Evolutionary conservation across 352 stramenopile species (phyloP), one percentile per base, ranked within the genome.

Genomic region (Phytophthora ramorum): DNA sequence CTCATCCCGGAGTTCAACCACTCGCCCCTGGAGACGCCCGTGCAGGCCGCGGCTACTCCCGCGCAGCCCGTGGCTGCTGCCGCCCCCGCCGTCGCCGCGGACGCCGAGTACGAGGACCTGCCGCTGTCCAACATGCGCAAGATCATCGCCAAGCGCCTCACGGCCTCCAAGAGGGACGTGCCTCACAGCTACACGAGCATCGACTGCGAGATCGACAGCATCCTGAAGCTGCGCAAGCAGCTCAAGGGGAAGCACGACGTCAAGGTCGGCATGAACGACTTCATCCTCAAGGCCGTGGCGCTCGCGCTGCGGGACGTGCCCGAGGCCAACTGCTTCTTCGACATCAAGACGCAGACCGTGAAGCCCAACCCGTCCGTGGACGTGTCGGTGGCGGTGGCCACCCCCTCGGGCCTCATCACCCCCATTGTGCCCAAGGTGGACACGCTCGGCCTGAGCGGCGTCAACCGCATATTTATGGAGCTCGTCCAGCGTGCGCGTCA

Each of bases 241-340:
- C 83, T 99, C 22, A 96, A 95, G 66, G 83, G 71, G 40, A 78
- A 96, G 47, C 96, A 98, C 70, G 94, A 96, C 63, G 86, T 98
- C 49, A 99, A 99, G 69, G 93, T 99, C 22, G 99, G 96, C 28
- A 93, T 99, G 40, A 99, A 99, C 83, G 98, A 99, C 79, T 94
- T 99, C 68, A 91, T 99, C 64, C 96, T 99, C 70, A 98, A 98
- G 74, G 95, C 95, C 30, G 95, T 95, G 34, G 97, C 97, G n/a
- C 82, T 99, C 32, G 95, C 98, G 20, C 85, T 99, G 51, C 84
- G 97, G 43, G 97, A 99, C 75, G 96, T 99, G 19, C 98, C 97
- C 0, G 94, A 99, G 71, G 93, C 86, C 62, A 94, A 95, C 74
- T 90, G 82, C 66, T 87, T 84, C 71, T 94, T 92, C 48, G 86